Conservation (phyloP, 2,329 filamentous ascomycete genomes). For the Penicillium sp. region DNA sequence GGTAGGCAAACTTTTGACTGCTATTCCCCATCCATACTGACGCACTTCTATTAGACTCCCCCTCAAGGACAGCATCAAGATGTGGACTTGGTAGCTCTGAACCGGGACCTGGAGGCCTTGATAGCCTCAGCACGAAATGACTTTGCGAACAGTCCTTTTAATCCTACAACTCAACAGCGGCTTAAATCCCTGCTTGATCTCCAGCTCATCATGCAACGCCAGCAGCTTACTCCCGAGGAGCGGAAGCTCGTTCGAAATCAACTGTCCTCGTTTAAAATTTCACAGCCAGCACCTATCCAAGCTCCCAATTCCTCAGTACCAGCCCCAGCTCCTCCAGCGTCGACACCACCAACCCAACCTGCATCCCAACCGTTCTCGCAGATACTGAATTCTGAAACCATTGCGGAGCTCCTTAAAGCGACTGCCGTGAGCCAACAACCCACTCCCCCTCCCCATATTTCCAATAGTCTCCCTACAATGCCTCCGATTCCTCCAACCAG, state of each 20-base stretch:
- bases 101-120: conserved; percentile 77
- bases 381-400: conserved; percentile 44
- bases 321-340: conserved; percentile 25
- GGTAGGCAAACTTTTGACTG: conserved; percentile 7
- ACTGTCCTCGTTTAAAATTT: conserved; percentile 70
- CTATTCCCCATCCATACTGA: conserved; percentile 3
- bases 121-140: conserved; percentile 72
- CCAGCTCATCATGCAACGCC: conserved; percentile 74
- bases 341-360: conserved; percentile 46
- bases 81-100: conserved; percentile 68
- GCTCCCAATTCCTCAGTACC: conserved; percentile 26
- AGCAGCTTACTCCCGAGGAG: conserved; percentile 77
- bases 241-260: conserved; percentile 81
- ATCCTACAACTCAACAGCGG: conserved; percentile 73
- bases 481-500: conserved; percentile 59
- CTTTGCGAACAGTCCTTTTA: conserved; percentile 73
- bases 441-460: conserved; percentile 50
- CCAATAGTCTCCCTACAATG: conserved; percentile 50
- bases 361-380: conserved; percentile 37
- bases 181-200: conserved; percentile 83
- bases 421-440: conserved; percentile 42
- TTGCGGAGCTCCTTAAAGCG: conserved; percentile 47
- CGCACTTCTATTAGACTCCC: neutral
- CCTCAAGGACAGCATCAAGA: conserved; percentile 39
- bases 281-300: conserved; percentile 22